Evolutionary conservation across 371 early-diverging fungal species (phyloP), one percentile per base, ranked within the genome.

Genomic region (Saksenaea vasiformis): DNA sequence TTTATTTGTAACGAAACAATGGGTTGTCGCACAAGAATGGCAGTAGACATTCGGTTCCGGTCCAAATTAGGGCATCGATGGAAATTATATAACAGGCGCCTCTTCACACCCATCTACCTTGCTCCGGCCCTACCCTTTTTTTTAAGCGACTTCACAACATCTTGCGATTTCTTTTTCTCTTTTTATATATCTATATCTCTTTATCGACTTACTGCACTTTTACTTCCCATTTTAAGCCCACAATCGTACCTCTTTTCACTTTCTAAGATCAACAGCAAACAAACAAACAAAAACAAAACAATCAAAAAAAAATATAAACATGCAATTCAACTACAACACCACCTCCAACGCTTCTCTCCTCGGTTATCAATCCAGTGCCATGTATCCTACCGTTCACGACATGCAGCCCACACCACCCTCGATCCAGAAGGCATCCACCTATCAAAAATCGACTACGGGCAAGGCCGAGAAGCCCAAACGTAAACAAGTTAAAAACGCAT

Each of bases 401-500:
- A 47, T 47, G 51, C 51, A 47, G 51, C 51, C 51, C 22, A 22
- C 24, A 47, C 22, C 51, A 22, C 22, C 51, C 1, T 47, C 51
- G n/a, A 47, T 47, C 24, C 51, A n/a, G 22, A 47, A 47, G 51
- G 9, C 44, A 15, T 44, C 44, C 19, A n/a, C 51, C 51, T 47
- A 47, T 47, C 51, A 17, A 22, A 47, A 47, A 22, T 19, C 51
- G n/a, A 10, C 51, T 17, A 22, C 51, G 51, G 51, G 51, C 22
- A 47, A 47, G 51, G 51, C 51, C 51, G 51, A 47, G 22, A 72
- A 72, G 41, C 73, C 73, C 14, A 72, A 72, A 66, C 78, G 91
- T 38, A 85, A 87, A 54, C 93, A 93, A 70, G 92, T 91, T 63
- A 93, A 93, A 69, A 89, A 90, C 67, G 93, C 93, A 19, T 93